Evolutionary conservation across 1,139 yeast genomes (phyloP).

Genomic region (Saccharomyces hybrid): DNA sequence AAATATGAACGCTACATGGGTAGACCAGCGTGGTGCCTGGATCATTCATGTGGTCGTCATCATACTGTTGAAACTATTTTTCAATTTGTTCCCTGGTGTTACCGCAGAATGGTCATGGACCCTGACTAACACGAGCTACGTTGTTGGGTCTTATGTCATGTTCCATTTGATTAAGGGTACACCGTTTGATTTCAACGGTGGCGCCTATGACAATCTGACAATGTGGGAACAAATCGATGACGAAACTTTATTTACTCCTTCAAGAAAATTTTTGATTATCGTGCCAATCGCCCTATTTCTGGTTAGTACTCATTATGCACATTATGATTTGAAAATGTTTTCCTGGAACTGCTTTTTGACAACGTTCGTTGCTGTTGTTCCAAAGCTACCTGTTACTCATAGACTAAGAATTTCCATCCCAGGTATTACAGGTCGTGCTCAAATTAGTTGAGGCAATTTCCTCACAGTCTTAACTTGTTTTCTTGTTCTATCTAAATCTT

Average conservation of each 20-base stretch:
- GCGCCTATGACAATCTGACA: constrained; percentile 90
- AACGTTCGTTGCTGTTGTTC: constrained; percentile 69
- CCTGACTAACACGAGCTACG: constrained; percentile 80
- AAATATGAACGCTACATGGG: constrained; percentile 93
- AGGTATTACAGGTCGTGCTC: constrained; percentile 35
- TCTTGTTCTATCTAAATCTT: background rate
- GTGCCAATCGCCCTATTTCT: constrained; percentile 86
- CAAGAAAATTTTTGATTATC: constrained; percentile 82
- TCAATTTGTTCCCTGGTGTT: constrained; percentile 67
- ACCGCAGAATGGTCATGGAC: constrained; percentile 90
- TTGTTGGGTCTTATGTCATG: constrained; percentile 88
- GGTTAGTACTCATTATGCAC: constrained; percentile 83
- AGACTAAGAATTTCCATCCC: constrained; percentile 63
- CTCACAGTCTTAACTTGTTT: background rate
- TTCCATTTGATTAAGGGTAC: constrained; percentile 94
- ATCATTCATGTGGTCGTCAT: constrained; percentile 80
- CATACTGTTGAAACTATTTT: constrained; percentile 61
- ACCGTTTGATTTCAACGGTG: constrained; percentile 93
- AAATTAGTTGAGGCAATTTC: constrained; percentile 21
- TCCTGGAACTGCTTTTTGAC: constrained; percentile 75
- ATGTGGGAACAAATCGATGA: constrained; percentile 99
- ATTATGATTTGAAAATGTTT: constrained; percentile 73
- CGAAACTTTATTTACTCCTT: constrained; percentile 94
- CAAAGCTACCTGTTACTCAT: constrained; percentile 79
- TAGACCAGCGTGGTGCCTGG: constrained; percentile 94